phyloP scores from a whole-genome alignment of 331 rosid species.

The Cydonia oblonga region DNA sequence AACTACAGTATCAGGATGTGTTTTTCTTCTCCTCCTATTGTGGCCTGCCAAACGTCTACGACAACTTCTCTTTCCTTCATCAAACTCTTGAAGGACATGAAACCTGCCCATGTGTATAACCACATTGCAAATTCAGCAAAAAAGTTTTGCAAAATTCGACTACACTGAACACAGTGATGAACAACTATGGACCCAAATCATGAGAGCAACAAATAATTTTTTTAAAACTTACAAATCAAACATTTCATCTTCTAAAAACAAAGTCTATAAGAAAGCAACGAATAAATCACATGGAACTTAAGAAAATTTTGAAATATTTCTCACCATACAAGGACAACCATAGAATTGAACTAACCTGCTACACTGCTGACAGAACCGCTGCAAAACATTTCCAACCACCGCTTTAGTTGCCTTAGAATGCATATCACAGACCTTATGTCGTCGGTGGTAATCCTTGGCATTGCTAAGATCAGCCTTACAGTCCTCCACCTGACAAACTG shows the following conservation, averaged over 20 bases:
- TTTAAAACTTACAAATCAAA: background rate
- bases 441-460: conserved; percentile 72
- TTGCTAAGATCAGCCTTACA: conserved; percentile 64
- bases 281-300: background rate
- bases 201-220: background rate
- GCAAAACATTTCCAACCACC: conserved; percentile 57
- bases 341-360: conserved; percentile 53
- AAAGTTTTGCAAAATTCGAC: background rate
- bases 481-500: conserved; percentile 72
- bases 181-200: background rate
- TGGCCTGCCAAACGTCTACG: conserved; percentile 82
- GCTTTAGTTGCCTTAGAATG: conserved; percentile 73
- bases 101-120: conserved; percentile 42
- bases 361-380: conserved; percentile 87
- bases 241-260: background rate
- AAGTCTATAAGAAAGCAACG: background rate
- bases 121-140: conserved; percentile 4
- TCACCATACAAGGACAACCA: background rate
- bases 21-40: conserved; percentile 68
- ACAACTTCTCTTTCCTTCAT: conserved; percentile 84
- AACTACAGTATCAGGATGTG: conserved; percentile 47
- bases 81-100: conserved; percentile 74
- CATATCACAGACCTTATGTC: conserved; percentile 68
- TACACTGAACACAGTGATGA: background rate
- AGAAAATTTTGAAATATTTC: background rate